Evolutionary conservation across 1,139 yeast genomes (phyloP).

Genomic region (Saccharomyces hybrid): DNA sequence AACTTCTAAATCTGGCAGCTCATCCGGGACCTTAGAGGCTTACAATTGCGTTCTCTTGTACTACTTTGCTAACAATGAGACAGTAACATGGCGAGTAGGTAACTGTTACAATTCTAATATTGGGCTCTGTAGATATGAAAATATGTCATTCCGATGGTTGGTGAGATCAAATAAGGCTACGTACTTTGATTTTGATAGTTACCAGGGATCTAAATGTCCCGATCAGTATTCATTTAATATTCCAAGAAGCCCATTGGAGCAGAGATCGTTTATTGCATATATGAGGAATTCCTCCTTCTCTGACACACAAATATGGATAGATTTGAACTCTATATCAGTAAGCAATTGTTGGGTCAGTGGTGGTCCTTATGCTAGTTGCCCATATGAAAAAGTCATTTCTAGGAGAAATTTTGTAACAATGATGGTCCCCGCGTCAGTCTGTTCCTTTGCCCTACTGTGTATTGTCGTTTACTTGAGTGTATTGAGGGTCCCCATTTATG

Average conservation of each 20-base stretch:
- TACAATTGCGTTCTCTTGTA: slow-evolving; percentile 51
- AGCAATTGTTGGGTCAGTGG: slow-evolving; percentile 81
- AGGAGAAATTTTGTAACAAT: slow-evolving; percentile 52
- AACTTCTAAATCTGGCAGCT: slow-evolving; percentile 13
- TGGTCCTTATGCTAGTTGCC: slow-evolving; percentile 73
- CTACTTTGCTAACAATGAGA: slow-evolving; percentile 26
- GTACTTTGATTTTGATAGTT: slow-evolving; percentile 40
- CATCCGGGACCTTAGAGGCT: slow-evolving; percentile 35
- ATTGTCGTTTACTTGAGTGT: slow-evolving; percentile 36
- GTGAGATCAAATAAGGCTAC: slow-evolving; percentile 33
- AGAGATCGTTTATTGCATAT: slow-evolving; percentile 31
- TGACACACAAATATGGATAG: slow-evolving; percentile 55
- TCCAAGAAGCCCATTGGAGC: slow-evolving; percentile 51
- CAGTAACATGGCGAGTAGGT: slow-evolving; percentile 49
- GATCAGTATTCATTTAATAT: slow-evolving; percentile 44
- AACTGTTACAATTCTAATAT: slow-evolving; percentile 53
- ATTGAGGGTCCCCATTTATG: slow-evolving; percentile 44
- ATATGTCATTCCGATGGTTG: slow-evolving; percentile 43
- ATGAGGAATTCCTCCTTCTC: slow-evolving; percentile 9
- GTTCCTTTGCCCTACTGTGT: slow-evolving; percentile 44
- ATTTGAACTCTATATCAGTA: slow-evolving; percentile 70
- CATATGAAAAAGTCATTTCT: slow-evolving; percentile 55
- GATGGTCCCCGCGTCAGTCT: slow-evolving; percentile 59
- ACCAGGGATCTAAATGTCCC: slow-evolving; percentile 43
- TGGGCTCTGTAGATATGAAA: slow-evolving; percentile 49